Evolutionary conservation across 2,329 filamentous ascomycete genomes (phyloP).

Genomic region (Calonectria naviculata): DNA sequence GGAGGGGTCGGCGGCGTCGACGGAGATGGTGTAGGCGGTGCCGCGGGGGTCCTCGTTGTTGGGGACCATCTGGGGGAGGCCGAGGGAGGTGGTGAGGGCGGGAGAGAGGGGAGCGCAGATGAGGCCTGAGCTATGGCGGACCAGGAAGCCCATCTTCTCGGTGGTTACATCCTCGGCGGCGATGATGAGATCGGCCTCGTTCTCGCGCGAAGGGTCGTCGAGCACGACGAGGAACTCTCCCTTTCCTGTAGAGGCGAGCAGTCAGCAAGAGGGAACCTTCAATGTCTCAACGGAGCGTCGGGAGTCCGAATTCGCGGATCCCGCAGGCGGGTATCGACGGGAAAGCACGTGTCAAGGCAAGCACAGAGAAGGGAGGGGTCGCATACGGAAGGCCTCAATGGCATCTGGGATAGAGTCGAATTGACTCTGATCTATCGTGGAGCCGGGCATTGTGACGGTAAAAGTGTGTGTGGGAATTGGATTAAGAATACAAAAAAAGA

Average conservation of each 20-base stretch:
- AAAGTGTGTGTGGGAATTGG: slow-evolving; percentile 5
- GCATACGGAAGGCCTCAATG: slow-evolving; percentile 72
- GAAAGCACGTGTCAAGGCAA: background rate
- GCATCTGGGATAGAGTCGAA: slow-evolving; percentile 75
- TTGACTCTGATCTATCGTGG: slow-evolving; percentile 61
- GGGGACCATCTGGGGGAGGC: slow-evolving; percentile 89
- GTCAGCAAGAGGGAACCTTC: slow-evolving; percentile 20
- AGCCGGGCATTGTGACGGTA: slow-evolving; percentile 58
- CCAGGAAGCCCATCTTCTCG: slow-evolving; percentile 94
- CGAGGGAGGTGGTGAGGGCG: slow-evolving; percentile 74
- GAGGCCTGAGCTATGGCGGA: slow-evolving; percentile 89
- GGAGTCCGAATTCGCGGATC: background rate
- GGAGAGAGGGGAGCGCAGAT: slow-evolving; percentile 88
- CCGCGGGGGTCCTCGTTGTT: slow-evolving; percentile 82
- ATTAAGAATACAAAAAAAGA: background rate
- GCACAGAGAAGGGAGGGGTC: background rate
- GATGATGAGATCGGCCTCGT: slow-evolving; percentile 98
- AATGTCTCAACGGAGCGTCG: background rate
- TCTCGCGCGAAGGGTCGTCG: slow-evolving; percentile 91
- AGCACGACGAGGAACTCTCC: slow-evolving; percentile 97
- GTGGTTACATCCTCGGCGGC: slow-evolving; percentile 86
- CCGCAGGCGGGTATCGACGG: background rate
- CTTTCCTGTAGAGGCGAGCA: slow-evolving; percentile 60
- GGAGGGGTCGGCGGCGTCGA: slow-evolving; percentile 79
- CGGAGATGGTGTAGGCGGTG: slow-evolving; percentile 92